A percentile compares a stretch with the other conserved stretches of the same genome.
phyloP scores from a whole-genome alignment of 768 basidiomycete genomes.

The Tylopilus balloui region DNA sequence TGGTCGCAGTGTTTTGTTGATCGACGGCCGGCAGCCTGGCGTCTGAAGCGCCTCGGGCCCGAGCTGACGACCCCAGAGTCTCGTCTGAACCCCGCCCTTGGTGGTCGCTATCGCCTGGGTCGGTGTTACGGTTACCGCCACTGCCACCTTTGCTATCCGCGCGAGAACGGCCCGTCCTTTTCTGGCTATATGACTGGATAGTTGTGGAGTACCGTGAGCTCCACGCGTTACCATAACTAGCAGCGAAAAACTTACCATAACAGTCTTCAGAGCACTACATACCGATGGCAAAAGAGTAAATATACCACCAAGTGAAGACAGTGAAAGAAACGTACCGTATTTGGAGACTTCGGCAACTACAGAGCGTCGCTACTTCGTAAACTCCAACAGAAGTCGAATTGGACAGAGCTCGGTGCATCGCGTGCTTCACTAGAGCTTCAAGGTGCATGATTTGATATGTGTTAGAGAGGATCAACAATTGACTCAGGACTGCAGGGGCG shows the following conservation, averaged over 20 bases:
- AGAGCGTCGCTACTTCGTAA: constrained; percentile 92
- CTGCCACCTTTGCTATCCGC: constrained; percentile 46
- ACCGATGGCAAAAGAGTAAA: constrained; percentile 6
- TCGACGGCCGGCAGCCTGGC: constrained; percentile 37
- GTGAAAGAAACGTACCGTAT: constrained; percentile 57
- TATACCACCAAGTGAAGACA: constrained; percentile 12
- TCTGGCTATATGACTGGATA: constrained; percentile 72
- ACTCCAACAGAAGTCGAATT: constrained; percentile 86
- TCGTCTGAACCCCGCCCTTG: constrained; percentile 34
- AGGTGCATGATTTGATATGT: constrained; percentile 80
- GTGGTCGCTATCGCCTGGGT: constrained; percentile 36
- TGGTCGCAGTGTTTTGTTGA: constrained; percentile 22
- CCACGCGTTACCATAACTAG: not conserved
- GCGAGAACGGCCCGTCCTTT: constrained; percentile 52
- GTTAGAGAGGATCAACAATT: constrained; percentile 76
- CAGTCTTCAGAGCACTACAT: constrained; percentile 69
- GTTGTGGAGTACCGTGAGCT: constrained; percentile 13
- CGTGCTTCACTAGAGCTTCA: constrained; percentile 80
- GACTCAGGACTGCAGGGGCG: constrained; percentile 82
- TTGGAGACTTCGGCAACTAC: constrained; percentile 83
- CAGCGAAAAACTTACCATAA: constrained; percentile 55
- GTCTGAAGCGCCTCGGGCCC: constrained; percentile 69
- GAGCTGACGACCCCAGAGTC: constrained; percentile 31
- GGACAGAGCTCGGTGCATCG: constrained; percentile 85
- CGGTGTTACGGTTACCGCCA: constrained; percentile 33